A percentile compares a stretch with the other conserved stretches of the same genome.
Evolutionary conservation across 176 grass and related monocot genomes (phyloP).

Genomic region (Zea luxurians): DNA sequence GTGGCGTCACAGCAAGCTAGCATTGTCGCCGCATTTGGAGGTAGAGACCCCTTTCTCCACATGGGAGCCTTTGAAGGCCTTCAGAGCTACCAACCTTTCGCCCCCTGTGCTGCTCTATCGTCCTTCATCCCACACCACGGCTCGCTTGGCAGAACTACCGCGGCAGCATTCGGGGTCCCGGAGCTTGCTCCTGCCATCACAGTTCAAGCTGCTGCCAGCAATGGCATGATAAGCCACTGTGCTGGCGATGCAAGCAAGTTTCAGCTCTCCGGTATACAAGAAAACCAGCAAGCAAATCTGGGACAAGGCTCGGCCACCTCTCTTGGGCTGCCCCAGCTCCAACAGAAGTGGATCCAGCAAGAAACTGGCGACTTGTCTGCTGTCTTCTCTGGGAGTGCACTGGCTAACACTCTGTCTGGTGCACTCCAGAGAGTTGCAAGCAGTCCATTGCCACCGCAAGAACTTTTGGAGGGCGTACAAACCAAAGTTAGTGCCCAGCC

Average conservation of each 20-base stretch:
- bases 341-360: slow-evolving; percentile 62
- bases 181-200: slow-evolving; percentile 51
- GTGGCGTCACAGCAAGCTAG: slow-evolving; percentile 82
- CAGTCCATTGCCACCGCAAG: slow-evolving; percentile 48
- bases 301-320: slow-evolving; percentile 43
- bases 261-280: slow-evolving; percentile 45
- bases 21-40: slow-evolving; percentile 77
- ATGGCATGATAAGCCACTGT: slow-evolving; percentile 36
- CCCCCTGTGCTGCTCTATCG: slow-evolving; percentile 52
- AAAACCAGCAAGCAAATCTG: slow-evolving; percentile 49
- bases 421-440: slow-evolving; percentile 47
- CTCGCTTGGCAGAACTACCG: slow-evolving; percentile 43
- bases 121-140: slow-evolving; percentile 67
- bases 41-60: slow-evolving; percentile 67
- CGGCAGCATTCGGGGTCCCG: slow-evolving; percentile 47
- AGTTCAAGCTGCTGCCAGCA: slow-evolving; percentile 45
- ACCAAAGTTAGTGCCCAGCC: slow-evolving; percentile 35
- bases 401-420: slow-evolving; percentile 39
- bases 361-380: slow-evolving; percentile 45
- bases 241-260: slow-evolving; percentile 54
- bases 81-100: slow-evolving; percentile 58
- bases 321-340: slow-evolving; percentile 47
- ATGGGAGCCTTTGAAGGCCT: slow-evolving; percentile 79
- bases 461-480: slow-evolving; percentile 49
- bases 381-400: slow-evolving; percentile 45